phyloP scores from a whole-genome alignment of 2,329 filamentous ascomycete genomes.

The Fusarium xyrophilum region DNA sequence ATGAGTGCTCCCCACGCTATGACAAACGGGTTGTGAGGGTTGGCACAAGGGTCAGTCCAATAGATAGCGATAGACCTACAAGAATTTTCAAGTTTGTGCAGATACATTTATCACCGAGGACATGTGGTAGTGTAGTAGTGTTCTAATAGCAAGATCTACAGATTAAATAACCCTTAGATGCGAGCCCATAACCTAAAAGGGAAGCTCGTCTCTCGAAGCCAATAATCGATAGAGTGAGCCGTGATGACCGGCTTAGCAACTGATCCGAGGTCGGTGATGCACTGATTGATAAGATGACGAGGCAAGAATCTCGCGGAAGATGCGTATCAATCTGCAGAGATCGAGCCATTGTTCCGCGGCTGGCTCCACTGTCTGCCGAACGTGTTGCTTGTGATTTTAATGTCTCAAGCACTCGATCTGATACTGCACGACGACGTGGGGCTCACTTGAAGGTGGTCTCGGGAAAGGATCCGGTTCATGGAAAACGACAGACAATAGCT shows the following conservation, averaged over 20 bases:
- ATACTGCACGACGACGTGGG: not conserved
- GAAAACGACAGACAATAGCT: accelerated
- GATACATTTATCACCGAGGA: accelerated
- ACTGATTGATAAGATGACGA: slow-evolving; percentile 28
- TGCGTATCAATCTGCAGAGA: slow-evolving; percentile 4
- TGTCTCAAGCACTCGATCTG: not conserved
- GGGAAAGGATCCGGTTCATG: accelerated
- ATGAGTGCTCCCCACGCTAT: slow-evolving; percentile 1
- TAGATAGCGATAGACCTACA: not conserved
- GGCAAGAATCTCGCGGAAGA: not conserved
- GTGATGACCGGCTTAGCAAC: slow-evolving; percentile 22
- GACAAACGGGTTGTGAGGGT: not conserved
- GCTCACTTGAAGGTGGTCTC: accelerated
- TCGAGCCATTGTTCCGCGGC: not conserved
- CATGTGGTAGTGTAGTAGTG: accelerated
- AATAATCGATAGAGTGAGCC: not conserved
- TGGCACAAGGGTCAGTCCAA: not conserved
- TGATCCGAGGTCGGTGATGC: slow-evolving; percentile 16
- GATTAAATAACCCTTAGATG: not conserved
- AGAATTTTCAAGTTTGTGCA: not conserved
- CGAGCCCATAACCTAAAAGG: not conserved
- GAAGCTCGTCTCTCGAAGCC: not conserved
- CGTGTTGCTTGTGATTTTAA: not conserved
- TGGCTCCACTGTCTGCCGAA: not conserved
- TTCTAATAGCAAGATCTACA: not conserved